phyloP scores from a whole-genome alignment of 2,329 filamentous ascomycete species.

The Ceratocystis diversiconidia region DNA sequence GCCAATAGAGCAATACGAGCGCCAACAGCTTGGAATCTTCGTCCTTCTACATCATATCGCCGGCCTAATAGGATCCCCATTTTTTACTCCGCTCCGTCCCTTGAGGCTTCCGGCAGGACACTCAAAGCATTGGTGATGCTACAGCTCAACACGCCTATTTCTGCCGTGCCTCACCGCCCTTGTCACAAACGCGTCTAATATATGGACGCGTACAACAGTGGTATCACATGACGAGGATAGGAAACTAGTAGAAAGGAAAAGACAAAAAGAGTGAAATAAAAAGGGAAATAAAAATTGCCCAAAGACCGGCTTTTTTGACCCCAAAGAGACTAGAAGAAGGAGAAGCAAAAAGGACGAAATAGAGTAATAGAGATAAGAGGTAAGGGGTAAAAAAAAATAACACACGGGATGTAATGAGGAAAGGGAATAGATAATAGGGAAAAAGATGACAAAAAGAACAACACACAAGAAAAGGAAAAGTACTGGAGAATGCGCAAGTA shows the following conservation, averaged over 20 bases:
- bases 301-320: neutral
- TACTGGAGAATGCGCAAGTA: neutral
- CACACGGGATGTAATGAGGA: neutral
- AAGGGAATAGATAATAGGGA: neutral
- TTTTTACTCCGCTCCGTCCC: too few species aligned
- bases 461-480: constrained; percentile 3
- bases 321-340: neutral
- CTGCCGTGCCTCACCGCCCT: neutral
- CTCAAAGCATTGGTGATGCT: neutral
- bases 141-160: neutral
- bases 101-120: too few species aligned
- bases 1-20: too few species aligned
- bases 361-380: neutral
- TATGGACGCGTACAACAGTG: neutral
- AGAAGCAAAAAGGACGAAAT: neutral
- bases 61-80: too few species aligned
- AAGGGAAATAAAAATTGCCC: constrained; percentile 1
- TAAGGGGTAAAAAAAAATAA: neutral
- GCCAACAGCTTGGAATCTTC: too few species aligned
- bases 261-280: neutral
- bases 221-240: neutral
- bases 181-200: neutral
- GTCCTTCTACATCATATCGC: too few species aligned
- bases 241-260: neutral
- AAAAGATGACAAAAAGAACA: constrained; percentile 3